A percentile compares a stretch with the other conserved stretches of the same genome.
phyloP scores from a whole-genome alignment of 495 filamentous ascomycete species.

The Tuber brumale region DNA sequence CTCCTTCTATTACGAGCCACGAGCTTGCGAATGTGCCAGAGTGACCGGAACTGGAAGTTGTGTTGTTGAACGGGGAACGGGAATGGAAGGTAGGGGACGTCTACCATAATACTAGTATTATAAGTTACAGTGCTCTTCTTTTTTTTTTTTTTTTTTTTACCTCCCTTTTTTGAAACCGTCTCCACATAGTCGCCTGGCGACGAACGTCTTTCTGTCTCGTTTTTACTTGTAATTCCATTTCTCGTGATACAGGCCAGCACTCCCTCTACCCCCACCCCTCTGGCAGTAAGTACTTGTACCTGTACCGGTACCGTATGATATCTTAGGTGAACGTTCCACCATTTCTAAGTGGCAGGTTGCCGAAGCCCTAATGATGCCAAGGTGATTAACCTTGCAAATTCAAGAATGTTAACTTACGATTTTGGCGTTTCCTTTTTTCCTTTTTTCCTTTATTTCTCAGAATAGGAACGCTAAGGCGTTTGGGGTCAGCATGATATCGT shows the following conservation, averaged over 20 bases:
- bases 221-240: not conserved
- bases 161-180: not conserved
- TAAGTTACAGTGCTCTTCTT: not conserved
- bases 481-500: not conserved
- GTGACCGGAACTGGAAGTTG: not conserved
- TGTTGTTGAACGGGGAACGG: not conserved
- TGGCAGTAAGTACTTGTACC: not conserved
- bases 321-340: not conserved
- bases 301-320: not conserved
- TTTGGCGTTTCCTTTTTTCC: not conserved
- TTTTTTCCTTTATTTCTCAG: not conserved
- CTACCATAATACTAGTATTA: not conserved
- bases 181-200: not conserved
- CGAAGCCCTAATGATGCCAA: not conserved
- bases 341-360: not conserved
- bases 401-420: not conserved
- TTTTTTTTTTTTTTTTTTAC: too few species aligned
- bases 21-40: not conserved
- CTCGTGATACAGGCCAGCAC: not conserved
- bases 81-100: not conserved
- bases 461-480: constrained; percentile 2
- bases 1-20: constrained; percentile 2
- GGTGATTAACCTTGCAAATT: not conserved
- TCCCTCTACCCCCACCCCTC: not conserved
- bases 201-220: not conserved